Conservation (phyloP, 2,329 filamentous ascomycete species). For the Curvularia spicifera region DNA sequence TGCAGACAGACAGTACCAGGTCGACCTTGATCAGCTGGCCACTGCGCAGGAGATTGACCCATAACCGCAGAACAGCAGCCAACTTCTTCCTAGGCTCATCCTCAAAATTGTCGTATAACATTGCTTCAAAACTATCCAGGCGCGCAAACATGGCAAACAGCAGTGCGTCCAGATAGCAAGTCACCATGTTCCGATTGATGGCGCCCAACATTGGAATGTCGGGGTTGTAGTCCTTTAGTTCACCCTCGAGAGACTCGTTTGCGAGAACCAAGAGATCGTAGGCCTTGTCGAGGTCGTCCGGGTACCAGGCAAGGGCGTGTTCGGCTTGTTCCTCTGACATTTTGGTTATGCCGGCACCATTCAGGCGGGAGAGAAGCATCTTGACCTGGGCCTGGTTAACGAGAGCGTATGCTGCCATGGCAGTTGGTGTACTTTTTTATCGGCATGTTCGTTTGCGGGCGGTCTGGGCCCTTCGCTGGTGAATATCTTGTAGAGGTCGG, state of each 20-base stretch:
- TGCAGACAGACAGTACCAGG: constrained; percentile 63
- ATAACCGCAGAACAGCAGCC: constrained; percentile 79
- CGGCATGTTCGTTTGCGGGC: constrained; percentile 63
- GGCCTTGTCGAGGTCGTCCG: constrained; percentile 74
- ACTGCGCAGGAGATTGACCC: constrained; percentile 89
- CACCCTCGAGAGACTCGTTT: constrained; percentile 80
- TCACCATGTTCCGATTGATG: constrained; percentile 82
- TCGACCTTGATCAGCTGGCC: constrained; percentile 86
- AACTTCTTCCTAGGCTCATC: constrained; percentile 76
- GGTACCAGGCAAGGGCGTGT: constrained; percentile 68
- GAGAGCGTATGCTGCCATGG: not conserved
- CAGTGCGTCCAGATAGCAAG: constrained; percentile 92
- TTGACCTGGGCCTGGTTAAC: constrained; percentile 54
- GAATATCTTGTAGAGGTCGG: constrained; percentile 69
- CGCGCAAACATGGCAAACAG: constrained; percentile 96
- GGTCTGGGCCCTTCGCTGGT: constrained; percentile 60
- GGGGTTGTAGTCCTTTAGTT: constrained; percentile 76
- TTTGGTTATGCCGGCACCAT: constrained; percentile 60
- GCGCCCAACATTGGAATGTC: constrained; percentile 78
- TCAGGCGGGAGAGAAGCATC: constrained; percentile 59
- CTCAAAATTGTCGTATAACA: constrained; percentile 79
- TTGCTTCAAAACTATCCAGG: constrained; percentile 88
- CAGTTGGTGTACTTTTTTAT: constrained; percentile 54
- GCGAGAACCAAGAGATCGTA: constrained; percentile 78
- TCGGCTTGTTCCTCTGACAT: constrained; percentile 68